Evolutionary conservation across 371 early-diverging fungal genomes (phyloP), one percentile per base, ranked within the genome.

Genomic region (Sporodiniella umbellata): DNA sequence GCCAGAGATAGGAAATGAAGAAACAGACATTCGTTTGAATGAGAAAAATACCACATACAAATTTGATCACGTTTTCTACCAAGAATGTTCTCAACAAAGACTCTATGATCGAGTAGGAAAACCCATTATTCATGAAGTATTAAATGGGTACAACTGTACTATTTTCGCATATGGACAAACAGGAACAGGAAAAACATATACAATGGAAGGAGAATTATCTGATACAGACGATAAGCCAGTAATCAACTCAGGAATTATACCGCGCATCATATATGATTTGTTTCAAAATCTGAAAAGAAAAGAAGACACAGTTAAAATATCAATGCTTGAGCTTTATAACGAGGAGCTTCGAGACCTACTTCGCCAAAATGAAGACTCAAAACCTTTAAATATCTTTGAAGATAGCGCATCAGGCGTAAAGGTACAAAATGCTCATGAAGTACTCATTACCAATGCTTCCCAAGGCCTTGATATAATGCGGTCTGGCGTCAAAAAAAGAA

Each of bases 241-340:
- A 28, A 23, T 31, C 0, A 49, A 55, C 46, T 87, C 86, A n/a
- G 97, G 99, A 25, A 89, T 99, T 46, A 93, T 98, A 53, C 95
- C 96, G 2, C 86, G 92, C 51, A 81, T 90, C 1, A 79, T 98
- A 48, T 67, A 89, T 47, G 75, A 86, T 24, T 70, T 99, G 35
- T 98, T 96, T 66, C 75, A 83, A 12, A 79, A 80, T 3, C 69
- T 92, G 18, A 79, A 84, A 19, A 50, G 53, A 15, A 64, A 74
- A 38, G 59, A 94, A 47, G 88, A 79, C 53, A 78, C 87, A 2
- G 92, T 92, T 5, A 81, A 82, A 22, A 81, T 95, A 7, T 94
- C 95, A 30, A 88, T 90, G 51, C 75, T 98, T 26, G 99, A 99
- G 70, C 82, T 99, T 21, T 99, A 99, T 78, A 99, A 99, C 60